Evolutionary conservation across 192 early-diverging fungal genomes (phyloP), one percentile per base, ranked within the genome.

Genomic region (Chytriomyces confervae): DNA sequence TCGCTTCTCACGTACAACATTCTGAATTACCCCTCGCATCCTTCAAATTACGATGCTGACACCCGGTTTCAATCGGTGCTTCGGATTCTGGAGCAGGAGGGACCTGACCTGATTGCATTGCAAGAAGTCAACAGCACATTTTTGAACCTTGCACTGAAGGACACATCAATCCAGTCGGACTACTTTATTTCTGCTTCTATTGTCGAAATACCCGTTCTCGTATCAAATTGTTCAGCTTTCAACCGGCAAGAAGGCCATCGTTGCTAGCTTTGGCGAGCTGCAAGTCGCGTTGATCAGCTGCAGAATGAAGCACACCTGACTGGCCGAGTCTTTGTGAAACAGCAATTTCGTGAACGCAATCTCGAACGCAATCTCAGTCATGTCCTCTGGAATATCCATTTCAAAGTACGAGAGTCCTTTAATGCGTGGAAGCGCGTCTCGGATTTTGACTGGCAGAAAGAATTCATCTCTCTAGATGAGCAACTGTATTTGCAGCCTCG

Each of bases 1-100:
- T 11, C 29, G 3, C 16, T 75, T 7, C 13, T 75, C 1, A 66
- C 76, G n/a, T 77, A 69, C 65, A 77, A 77, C 61, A 47, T 77
- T 7, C 53, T 77, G 36, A n/a, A 68, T 29, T 66, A 50, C 44
- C 60, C 53, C 18, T n/a, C 23, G 1, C 44, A 67, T 23, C 45
- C 57, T 23, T 36, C 51, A 11, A 70, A 77, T 48, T 62, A 61
- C 50, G n/a, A 57, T 43, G 43, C 43, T 16, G 6, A 13, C 7
- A 20, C 62, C 10, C 62, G 74, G 1, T 76, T 50, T 53, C 13
- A 9, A 8, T 8, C 18, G 6, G 49, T 76, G 16, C 49, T 11
- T 49, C 2, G 48, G 8, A 27, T 29, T 8, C 62, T 76, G 13
- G 74, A 76, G 44, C 5, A 6, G 7, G 23, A 10, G 3, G 47